Base-by-base conservation (phyloP, 73 alveolate genomes). In the Effrenium voratum region DNA sequence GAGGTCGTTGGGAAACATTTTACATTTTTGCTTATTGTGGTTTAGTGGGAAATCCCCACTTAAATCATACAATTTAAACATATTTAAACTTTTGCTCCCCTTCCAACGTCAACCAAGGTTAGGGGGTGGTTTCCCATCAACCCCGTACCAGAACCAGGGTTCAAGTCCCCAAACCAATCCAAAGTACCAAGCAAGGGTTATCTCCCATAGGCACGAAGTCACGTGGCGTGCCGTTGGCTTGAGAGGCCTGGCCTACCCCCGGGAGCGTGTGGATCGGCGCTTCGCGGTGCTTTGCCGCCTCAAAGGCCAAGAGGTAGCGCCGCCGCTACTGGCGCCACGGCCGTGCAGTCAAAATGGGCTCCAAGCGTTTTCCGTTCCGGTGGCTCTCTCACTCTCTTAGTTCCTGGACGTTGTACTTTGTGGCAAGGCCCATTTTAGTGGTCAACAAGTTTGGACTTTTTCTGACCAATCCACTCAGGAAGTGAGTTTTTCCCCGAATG, bases 251-350 rank as follows among this genome's bases (percentile, higher is more conserved):
- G 96, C 96, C 28, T 90, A 90, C 75, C 96, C 96, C 30, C 96
- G 96, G 44, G 96, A 90, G 79, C 96, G 96, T 32, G 44, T 57
- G 36, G 96, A 90, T 47, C 96, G 96, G 28, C 96, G 87, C 24
- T 90, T 90, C 86, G 44, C 87, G 34, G 52, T 90, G 59, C 68
- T n/a, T 38, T 90, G 96, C 96, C 66, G 38, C 68, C 68, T 80
- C 36, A 46, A 60, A 5, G 70, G 70, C 10, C 28, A 5, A 13
- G 45, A 28, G 46, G 12, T 1, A 1, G 44, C 47, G 5, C 91
- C 91, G 30, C 91, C 91, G n/a, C 68, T 80, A 12, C 46, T 80
- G 46, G 91, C 10, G 34, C 5, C 72, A 45, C 47, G 44, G 70
- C 66, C 28, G 30, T 0, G 19, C 6, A 16, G 82, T 16, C 4